A percentile compares a stretch with the other conserved stretches of the same genome.
These are phyloP conservation scores for Sindora glabra DNA, from an alignment of 306 rosid genomes.

Conservation along the genomic window DNA sequence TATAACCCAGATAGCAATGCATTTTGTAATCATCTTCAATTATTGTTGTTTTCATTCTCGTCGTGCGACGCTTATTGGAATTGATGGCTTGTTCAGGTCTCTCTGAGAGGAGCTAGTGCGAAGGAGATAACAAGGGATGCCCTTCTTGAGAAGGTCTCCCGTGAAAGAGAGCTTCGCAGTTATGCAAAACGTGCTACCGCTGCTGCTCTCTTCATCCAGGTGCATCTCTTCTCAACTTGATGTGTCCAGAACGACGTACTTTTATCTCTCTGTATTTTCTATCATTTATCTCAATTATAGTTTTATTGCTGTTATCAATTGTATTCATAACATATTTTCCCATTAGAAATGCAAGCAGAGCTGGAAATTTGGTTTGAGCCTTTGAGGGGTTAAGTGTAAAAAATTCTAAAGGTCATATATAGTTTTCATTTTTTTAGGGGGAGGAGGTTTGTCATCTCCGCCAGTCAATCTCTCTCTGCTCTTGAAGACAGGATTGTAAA, in stretches of 20 bases:
- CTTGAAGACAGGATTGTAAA: too few species aligned
- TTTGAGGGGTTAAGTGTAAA: too few species aligned
- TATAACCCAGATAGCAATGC: background rate
- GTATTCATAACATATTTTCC: background rate
- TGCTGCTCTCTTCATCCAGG: constrained; percentile 89
- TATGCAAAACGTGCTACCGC: constrained; percentile 76
- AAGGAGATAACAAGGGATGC: constrained; percentile 95
- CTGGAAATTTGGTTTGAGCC: too few species aligned
- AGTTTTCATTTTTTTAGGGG: too few species aligned
- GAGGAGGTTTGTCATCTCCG: too few species aligned
- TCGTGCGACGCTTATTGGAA: background rate
- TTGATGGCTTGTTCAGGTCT: constrained; percentile 45
- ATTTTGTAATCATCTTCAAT: background rate
- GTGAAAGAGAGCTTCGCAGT: constrained; percentile 81
- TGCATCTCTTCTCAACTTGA: background rate
- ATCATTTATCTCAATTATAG: background rate
- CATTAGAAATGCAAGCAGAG: background rate
- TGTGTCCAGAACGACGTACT: background rate
- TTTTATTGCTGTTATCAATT: background rate
- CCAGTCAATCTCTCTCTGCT: too few species aligned
- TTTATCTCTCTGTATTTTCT: background rate
- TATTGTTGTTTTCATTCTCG: background rate
- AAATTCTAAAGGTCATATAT: too few species aligned
- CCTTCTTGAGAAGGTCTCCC: constrained; percentile 75
- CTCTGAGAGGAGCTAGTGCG: constrained; percentile 88